Base-by-base conservation (phyloP, 805 yeast species). In the Candida ovalis region DNA sequence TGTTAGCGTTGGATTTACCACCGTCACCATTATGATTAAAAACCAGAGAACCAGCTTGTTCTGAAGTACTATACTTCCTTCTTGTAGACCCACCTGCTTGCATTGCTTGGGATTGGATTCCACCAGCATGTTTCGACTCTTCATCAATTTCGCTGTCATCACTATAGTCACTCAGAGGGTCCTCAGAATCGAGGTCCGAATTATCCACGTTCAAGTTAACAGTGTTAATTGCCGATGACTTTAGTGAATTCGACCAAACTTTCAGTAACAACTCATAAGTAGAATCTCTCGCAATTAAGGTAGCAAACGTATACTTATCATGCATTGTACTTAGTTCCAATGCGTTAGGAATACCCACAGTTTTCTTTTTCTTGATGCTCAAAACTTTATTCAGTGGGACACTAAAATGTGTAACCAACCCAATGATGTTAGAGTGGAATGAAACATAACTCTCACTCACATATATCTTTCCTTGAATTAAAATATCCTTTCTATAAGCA, bases 291-390 rank as follows among this genome's bases (percentile, higher is more conserved):
- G 81, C 70, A 24, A 82, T 68, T 51, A 85, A 79, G 0, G 86
- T 77, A 0, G 88, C 88, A 70, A 85, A 85, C 0, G 75, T 73
- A 59, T 78, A 81, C 55, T 76, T 79, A 23, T 76, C 78, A 57
- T 84, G 86, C 42, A 82, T 65, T 1, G 90, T 84, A 47, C 78
- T 75, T 21, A 85, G 74, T 40, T 76, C 74, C 52, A 85, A 76
- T 0, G 86, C 88, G 59, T 84, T 85, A 5, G 89, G 89, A 51
- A 85, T 82, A 15, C 85, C 69, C 0, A 81, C 82, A 0, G 89
- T 84, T 15, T 78, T 74, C 60, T 75, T 79, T 62, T 84, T 84
- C 52, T 81, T 85, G 19, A 85, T 73, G 53, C 78, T 80, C 27
- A 82, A 74, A 21, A 85, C 79, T 54, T 84, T 87, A 46, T 72